phyloP scores from a whole-genome alignment of 2,329 filamentous ascomycete genomes.

The Cytospora schulzeri region DNA sequence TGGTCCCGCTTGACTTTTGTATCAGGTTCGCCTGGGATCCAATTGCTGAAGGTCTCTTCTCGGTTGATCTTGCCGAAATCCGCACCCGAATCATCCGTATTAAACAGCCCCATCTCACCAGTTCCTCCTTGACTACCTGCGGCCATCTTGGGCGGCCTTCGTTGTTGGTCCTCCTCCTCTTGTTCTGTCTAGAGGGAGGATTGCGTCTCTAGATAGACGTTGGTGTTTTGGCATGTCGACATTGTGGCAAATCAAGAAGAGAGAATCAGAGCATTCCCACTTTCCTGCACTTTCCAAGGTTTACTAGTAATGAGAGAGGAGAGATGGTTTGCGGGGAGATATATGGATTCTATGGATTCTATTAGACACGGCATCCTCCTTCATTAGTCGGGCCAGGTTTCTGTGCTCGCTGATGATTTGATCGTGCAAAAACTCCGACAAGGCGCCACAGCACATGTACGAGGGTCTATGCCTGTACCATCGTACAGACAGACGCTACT shows the following conservation, averaged over 20 bases:
- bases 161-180: constrained; percentile 18
- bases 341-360: constrained; percentile 3
- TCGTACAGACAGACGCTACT: not conserved
- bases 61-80: constrained; percentile 28
- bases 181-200: constrained; percentile 1
- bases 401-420: not conserved
- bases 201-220: not conserved
- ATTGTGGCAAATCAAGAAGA: not conserved
- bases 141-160: constrained; percentile 15
- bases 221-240: constrained; percentile 14
- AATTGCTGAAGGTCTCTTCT: constrained; percentile 16
- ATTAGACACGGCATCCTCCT: not conserved
- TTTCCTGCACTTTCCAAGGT: not conserved
- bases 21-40: constrained; percentile 11
- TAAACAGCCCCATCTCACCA: constrained; percentile 7
- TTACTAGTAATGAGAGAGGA: too few species aligned
- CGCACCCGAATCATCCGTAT: constrained; percentile 22
- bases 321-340: not conserved
- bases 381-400: not conserved
- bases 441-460: not conserved
- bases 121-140: constrained; percentile 7
- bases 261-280: not conserved
- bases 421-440: not conserved
- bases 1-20: constrained; percentile 16
- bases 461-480: constrained; percentile 1